Evolutionary conservation across 2,329 filamentous ascomycete species (phyloP), one percentile per base, ranked within the genome.

Genomic region (Exophiala sp.): DNA sequence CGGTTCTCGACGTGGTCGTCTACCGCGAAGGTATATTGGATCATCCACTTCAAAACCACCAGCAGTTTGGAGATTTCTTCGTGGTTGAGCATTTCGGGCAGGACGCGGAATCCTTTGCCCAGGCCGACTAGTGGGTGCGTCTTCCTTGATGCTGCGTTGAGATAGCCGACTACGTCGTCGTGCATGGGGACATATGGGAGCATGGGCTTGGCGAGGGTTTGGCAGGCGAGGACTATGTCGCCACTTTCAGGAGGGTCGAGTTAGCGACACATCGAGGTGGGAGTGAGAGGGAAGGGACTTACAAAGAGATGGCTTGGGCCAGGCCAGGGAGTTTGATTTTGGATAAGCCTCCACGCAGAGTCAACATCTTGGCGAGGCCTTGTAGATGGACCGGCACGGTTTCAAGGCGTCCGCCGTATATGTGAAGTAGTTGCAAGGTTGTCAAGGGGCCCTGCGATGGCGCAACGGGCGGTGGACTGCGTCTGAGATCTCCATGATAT

Each of bases 241-340:
- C 62, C 61, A 36, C 64, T 60, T 14, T 20, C 12, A 33, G 5
- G 16, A 36, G 14, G 16, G 20, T 29, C 5, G 12, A 40, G 52
- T 51, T 16, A 52, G 33, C 12, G n/a, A 10, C n/a, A 47, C n/a
- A 10, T 18, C 9, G 29, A 35, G 4, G 12, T 16, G 24, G 38
- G 36, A 18, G 34, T 10, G 39, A 39, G n/a, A 18, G 11, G 9
- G 20, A 10, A 7, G 36, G 24, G 5, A 47, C 55, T 54, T 52
- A 59, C 52, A 56, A 71, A n/a, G 66, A 70, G 21, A 75, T 60
- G 0, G 68, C 66, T 33, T 69, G 63, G 6, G 69, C 66, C 24
- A 74, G 53, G 2, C 72, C 71, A 7, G 68, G 66, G 16, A 71
- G 60, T 33, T 63, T 63, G 32, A 75, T 65, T 10, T 68, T 65